phyloP scores from a whole-genome alignment of 2,329 filamentous ascomycete species.

The Aspergillus udagawae region DNA sequence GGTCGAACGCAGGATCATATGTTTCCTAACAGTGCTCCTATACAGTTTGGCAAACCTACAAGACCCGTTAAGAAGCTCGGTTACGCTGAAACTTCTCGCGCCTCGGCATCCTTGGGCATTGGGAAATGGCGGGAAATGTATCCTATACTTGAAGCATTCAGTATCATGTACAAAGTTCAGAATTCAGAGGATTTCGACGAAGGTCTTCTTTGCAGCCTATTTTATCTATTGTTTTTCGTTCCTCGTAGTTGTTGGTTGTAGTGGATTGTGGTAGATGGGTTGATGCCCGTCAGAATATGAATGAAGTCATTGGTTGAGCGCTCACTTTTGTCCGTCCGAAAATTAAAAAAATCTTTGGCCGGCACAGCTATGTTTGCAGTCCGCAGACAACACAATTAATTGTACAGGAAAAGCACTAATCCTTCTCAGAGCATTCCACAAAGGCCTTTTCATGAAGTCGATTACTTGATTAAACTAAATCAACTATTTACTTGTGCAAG shows the following conservation, averaged over 20 bases:
- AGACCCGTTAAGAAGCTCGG: constrained; percentile 47
- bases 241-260: constrained; percentile 10
- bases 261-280: constrained; percentile 17
- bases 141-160: constrained; percentile 20
- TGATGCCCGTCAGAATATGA: constrained; percentile 24
- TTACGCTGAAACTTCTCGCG: constrained; percentile 13
- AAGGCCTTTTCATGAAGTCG: not conserved
- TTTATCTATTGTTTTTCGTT: not conserved
- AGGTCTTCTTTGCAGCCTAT: not conserved
- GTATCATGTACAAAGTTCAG: constrained; percentile 40
- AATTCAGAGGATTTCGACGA: constrained; percentile 27
- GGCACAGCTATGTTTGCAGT: constrained; percentile 15
- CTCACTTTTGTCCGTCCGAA: constrained; percentile 28
- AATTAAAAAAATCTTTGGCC: constrained; percentile 38
- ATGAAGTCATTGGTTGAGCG: constrained; percentile 42
- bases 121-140: constrained; percentile 19
- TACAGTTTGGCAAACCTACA: constrained; percentile 64
- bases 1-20: not conserved
- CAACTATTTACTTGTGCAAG: constrained; percentile 4
- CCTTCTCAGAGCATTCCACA: not conserved
- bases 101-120: constrained; percentile 17
- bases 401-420: not conserved
- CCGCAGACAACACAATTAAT: constrained; percentile 14
- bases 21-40: constrained; percentile 20
- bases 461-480: constrained; percentile 1